These are phyloP conservation scores for Astrocystis sublimbata DNA, from an alignment of 495 filamentous ascomycete species.

Conservation along the genomic window DNA sequence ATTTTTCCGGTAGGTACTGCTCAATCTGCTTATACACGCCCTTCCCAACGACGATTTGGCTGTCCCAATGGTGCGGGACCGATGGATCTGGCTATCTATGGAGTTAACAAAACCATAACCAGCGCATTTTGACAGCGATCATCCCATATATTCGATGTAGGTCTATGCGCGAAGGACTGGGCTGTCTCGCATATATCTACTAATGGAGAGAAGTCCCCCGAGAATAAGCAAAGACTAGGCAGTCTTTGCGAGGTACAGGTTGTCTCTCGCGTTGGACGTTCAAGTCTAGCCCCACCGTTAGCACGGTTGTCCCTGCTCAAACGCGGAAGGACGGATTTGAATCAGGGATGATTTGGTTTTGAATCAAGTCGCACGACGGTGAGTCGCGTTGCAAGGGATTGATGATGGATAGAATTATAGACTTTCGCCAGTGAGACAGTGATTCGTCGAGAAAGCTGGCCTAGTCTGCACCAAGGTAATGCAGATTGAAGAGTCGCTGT, in stretches of 20 bases:
- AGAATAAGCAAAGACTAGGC: not conserved
- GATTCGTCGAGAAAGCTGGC: not conserved
- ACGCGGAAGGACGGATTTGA: not conserved
- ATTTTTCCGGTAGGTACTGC: constrained; percentile 54
- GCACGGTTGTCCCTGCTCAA: constrained; percentile 1
- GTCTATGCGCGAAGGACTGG: not conserved
- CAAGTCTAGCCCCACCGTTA: constrained; percentile 17
- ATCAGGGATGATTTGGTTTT: constrained; percentile 16
- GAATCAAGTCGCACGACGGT: constrained; percentile 17
- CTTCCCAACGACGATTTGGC: not conserved
- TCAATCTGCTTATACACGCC: not conserved
- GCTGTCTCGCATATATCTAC: not conserved
- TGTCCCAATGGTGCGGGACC: not conserved
- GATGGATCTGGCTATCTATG: too few species aligned
- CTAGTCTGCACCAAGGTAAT: not conserved
- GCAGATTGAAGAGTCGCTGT: not conserved
- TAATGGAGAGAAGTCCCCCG: not conserved
- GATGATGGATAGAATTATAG: not conserved
- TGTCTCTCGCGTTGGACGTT: constrained; percentile 1
- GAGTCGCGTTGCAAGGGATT: constrained; percentile 4
- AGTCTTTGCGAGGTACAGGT: not conserved
- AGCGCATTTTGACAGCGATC: not conserved
- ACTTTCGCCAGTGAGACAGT: not conserved
- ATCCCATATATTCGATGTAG: not conserved
- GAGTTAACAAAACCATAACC: not conserved